Conservation (phyloP, 257 asterid genomes). For the Solanum bulbocastanum region DNA sequence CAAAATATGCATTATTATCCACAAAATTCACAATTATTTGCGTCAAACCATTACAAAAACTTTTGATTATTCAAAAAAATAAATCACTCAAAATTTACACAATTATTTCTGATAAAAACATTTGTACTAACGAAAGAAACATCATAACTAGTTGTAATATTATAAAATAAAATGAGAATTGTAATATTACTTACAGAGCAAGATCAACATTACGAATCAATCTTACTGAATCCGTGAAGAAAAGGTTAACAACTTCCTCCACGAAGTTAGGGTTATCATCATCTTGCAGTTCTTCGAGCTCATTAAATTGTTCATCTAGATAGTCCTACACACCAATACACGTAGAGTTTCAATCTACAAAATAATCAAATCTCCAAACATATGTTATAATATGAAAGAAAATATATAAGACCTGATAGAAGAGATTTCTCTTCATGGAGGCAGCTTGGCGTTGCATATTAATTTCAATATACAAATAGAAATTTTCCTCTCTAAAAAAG, state of each 20-base stretch:
- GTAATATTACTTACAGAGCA: slow-evolving; percentile 31
- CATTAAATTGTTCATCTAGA: slow-evolving; percentile 70
- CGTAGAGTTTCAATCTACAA: not conserved
- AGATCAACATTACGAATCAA: slow-evolving; percentile 45
- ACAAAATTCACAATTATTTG: not conserved
- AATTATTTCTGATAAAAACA: too few relatives aligned
- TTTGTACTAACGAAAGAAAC: not conserved
- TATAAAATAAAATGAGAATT: not conserved
- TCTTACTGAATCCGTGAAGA: slow-evolving; percentile 52
- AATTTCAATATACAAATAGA: not conserved
- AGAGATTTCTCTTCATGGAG: slow-evolving; percentile 35
- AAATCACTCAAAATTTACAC: not conserved
- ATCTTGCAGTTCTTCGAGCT: slow-evolving; percentile 70
- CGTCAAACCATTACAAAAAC: not conserved
- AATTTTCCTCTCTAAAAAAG: not conserved
- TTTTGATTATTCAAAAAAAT: not conserved
- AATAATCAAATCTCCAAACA: not conserved
- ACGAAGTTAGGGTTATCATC: slow-evolving; percentile 73
- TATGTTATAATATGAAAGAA: not conserved
- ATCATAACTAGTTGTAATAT: not conserved
- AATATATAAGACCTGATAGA: slow-evolving; percentile 42
- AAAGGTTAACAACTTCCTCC: slow-evolving; percentile 64
- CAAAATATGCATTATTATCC: not conserved
- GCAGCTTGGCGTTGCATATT: slow-evolving; percentile 39
- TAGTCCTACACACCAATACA: slow-evolving; percentile 34